phyloP scores from a whole-genome alignment of 2,329 filamentous ascomycete genomes.

The Berkeleyomyces basicola region DNA sequence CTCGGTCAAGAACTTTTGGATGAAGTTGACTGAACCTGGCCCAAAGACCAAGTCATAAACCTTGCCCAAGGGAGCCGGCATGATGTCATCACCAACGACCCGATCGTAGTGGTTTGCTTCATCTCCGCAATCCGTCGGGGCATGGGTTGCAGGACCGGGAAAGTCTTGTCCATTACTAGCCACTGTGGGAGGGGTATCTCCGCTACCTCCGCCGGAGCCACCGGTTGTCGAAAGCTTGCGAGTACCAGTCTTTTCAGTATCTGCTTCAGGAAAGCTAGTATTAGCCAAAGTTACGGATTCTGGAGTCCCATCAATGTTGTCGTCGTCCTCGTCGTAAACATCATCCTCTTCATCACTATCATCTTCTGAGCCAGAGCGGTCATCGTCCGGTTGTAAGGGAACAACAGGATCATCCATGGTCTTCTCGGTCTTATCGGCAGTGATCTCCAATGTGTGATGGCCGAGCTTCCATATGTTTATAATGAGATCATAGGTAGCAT shows the following conservation, averaged over 20 bases:
- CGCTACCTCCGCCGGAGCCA: conserved; percentile 22
- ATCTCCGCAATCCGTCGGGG: conserved; percentile 75
- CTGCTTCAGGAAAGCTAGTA: conserved; percentile 25
- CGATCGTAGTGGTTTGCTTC: conserved; percentile 66
- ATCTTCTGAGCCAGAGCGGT: conserved; percentile 42
- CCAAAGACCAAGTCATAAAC: conserved; percentile 84
- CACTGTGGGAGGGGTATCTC: conserved; percentile 24
- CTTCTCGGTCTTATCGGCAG: conserved; percentile 86
- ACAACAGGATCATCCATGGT: conserved; percentile 32
- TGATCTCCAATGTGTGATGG: conserved; percentile 81
- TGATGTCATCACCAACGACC: conserved; percentile 66
- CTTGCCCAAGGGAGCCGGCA: conserved; percentile 78
- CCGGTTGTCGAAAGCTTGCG: conserved; percentile 52
- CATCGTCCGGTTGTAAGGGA: conserved; percentile 23
- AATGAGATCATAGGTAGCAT: conserved; percentile 92
- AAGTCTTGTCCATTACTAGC: conserved; percentile 43
- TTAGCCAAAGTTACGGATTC: conserved; percentile 22
- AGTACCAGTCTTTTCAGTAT: conserved; percentile 43
- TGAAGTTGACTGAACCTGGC: conserved; percentile 58
- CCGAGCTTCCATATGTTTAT: conserved; percentile 98
- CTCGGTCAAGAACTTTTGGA: conserved; percentile 69
- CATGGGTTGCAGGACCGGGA: conserved; percentile 68
- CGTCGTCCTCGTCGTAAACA: conserved; percentile 63
- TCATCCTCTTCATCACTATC: conserved; percentile 50
- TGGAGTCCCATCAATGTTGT: conserved; percentile 35